A percentile compares a stretch with the other conserved stretches of the same genome.
Evolutionary conservation across 163 green algal genomes (phyloP).

Genomic region (Dunaliella salina): DNA sequence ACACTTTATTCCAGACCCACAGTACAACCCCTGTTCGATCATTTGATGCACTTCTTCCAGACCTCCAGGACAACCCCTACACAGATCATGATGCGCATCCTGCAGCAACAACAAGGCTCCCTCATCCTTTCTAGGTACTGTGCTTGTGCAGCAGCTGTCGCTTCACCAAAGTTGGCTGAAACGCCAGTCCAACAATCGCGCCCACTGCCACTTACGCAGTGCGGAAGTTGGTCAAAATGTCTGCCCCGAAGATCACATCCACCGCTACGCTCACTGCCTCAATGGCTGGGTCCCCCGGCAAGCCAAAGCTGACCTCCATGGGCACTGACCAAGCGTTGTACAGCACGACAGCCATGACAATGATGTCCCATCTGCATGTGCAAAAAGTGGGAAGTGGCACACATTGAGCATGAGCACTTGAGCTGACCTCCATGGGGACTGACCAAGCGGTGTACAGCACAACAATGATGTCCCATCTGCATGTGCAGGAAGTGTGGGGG

Average conservation of each 20-base stretch:
- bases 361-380: constrained; percentile 43
- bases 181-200: too few relatives aligned
- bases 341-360: constrained; percentile 53
- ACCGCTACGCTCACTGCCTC: constrained; percentile 29
- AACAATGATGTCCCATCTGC: constrained; percentile 51
- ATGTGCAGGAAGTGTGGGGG: background rate
- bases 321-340: constrained; percentile 49
- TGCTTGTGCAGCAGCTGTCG: too few relatives aligned
- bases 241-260: constrained; percentile 39
- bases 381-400: background rate
- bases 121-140: too few relatives aligned
- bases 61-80: too few relatives aligned
- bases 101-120: too few relatives aligned
- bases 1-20: too few relatives aligned
- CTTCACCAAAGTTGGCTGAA: too few relatives aligned
- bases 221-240: constrained; percentile 55
- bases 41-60: too few relatives aligned
- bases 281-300: constrained; percentile 6
- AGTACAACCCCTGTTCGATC: too few relatives aligned
- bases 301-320: constrained; percentile 39
- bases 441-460: constrained; percentile 52
- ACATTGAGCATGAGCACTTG: background rate
- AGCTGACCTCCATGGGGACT: constrained; percentile 45
- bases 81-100: too few relatives aligned
- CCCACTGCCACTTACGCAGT: constrained; percentile 34